Base-by-base conservation (phyloP, 2,329 filamentous ascomycete species). In the Lecanosticta acicola region DNA sequence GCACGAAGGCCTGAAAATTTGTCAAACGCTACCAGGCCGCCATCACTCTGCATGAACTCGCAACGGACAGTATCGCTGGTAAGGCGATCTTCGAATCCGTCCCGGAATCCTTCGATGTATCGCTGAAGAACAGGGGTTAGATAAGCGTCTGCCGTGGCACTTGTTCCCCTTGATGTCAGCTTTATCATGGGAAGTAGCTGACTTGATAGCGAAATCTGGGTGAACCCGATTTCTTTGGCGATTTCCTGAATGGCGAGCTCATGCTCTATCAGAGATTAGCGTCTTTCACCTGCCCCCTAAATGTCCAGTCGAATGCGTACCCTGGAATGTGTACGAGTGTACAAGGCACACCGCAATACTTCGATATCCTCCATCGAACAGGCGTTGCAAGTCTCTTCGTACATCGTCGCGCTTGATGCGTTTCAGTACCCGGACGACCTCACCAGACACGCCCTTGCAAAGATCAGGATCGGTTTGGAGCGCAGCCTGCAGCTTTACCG, bases 261-360 rank as follows among this genome's bases (percentile, higher is more conserved):
- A 57, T 94, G 89, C 41, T 85, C 80, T 1, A 87, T 5, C 9
- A 34, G 20, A 37, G 37, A 32, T 39, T 14, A 17, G 17, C 2
- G 18, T 20, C 2, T 13, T 9, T 39, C n/a, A 14, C 3, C 7
- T 20, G 16, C n/a, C n/a, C n/a, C n/a, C n/a, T n/a, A n/a, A n/a
- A n/a, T n/a, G n/a, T n/a, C n/a, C n/a, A n/a, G n/a, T n/a, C n/a
- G n/a, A n/a, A 20, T 16, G 17, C 39, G 24, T 32, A 44, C 45
- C 41, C 37, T 43, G 87, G 59, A 87, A 94, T 0, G 87, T 93
- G 62, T 94, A 94, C 1, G 84, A 84, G 61, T 94, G 89, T 80
- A 94, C 87, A 48, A 94, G 70, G 58, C 87, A 93, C 2, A 94
- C 86, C 2, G 88, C 87, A 55, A 94, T 82, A 61, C 85, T 91